Base-by-base conservation (phyloP, 2,329 filamentous ascomycete species). In the Colletotrichum incanum region DNA sequence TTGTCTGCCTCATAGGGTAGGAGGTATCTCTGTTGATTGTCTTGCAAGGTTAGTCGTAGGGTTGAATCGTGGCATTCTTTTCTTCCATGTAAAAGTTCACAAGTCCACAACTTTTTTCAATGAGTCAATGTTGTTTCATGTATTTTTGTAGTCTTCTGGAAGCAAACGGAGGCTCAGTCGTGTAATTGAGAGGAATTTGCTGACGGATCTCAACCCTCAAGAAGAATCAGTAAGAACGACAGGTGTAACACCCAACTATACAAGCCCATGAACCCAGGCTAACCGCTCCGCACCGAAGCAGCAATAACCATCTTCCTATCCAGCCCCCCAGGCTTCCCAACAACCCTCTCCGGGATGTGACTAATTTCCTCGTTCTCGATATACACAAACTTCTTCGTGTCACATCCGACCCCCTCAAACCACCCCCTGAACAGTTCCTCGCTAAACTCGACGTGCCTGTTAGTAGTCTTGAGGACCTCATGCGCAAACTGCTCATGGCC, bases 391-490 rank as follows among this genome's bases (percentile, higher is more conserved):
- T n/a, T 49, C 3, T 23, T 85, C 5, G 81, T 80, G 0, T 82
- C 86, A 31, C 87, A 84, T 0, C 93, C 92, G 0, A 76, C 78
- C 9, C 67, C 74, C 5, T 69, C 69, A 23, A 77, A 80, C 23
- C 71, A 74, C 1, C 14, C 20, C 18, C 66, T 71, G 2, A 81
- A 62, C 7, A 78, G 74, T 0, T 41, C 54, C 37, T 80, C 76
- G 1, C 54, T 59, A 18, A 80, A 82, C 3, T 49, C 43, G 0
- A 77, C 78, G 39, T 74, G 70, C 1, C 75, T 71, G 2, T 71
- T 74, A 12, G 78, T 75, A 2, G 71, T 77, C 8, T 76, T 56
- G 20, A 72, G 65, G n/a, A 72, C 69, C 31, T 59, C 69, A 16
- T 34, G 56, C 18, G n/a, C 28, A 14, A 28, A 37, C 43, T 6